Base-by-base conservation (phyloP, 2,329 filamentous ascomycete genomes). In the Talaromyces atroroseus region DNA sequence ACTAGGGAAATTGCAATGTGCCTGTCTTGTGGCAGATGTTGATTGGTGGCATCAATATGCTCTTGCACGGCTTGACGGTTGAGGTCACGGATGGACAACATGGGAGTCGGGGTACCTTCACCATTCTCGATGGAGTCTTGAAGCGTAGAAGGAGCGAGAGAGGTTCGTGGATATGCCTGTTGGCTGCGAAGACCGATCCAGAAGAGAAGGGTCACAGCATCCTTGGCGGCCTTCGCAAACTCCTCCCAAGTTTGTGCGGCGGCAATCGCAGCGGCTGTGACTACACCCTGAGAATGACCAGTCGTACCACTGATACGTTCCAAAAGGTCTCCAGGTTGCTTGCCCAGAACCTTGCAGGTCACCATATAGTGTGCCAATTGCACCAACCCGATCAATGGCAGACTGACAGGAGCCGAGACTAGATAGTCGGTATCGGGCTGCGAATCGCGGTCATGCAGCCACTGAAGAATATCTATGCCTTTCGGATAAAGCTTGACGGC, bases 161-260 rank as follows among this genome's bases (percentile, higher is more conserved):
- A 97, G 3, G 94, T 99, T 64, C 89, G 86, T 40, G 94, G 95
- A 75, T 96, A 99, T 2, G 92, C 92, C 74, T 99, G 94, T 74
- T 99, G 94, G 73, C 92, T 96, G 68, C 94, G 88, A 59, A 92
- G 86, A 70, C 95, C 94, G 64, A 99, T 96, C 94, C 94, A 99
- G 81, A 99, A 99, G 29, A 99, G 87, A 67, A 96, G 90, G 29
- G 89, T 94, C 61, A 99, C 79, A 2, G 92, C 89, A 64, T 90
- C 86, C 66, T 82, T 86, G 55, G 90, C 83, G 55, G 90, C 84
- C 67, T 89, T 86, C 62, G 88, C 84, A 72, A 94, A 99, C 0
- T 89, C 89, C 61, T 96, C 91, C 94, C 94, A 99, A 26, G 88
- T 91, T 63, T 90, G 88, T 3, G 92, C 90, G 5, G 92, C 90